Conservation (phyloP, 306 rosid species). For the Luffa aegyptiaca region DNA sequence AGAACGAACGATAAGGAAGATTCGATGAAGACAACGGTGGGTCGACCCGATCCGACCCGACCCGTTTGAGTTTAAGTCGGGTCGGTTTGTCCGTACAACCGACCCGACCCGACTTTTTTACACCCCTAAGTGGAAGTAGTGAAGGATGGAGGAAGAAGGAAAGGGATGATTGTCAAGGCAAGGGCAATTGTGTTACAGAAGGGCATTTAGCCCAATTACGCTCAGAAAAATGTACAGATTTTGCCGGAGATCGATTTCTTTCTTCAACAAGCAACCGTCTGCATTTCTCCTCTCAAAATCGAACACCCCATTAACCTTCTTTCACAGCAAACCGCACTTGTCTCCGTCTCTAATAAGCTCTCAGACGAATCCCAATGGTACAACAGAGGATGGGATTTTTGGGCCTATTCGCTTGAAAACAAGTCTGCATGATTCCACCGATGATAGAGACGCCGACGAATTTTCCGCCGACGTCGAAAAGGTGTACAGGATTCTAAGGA, state of each 20-base stretch:
- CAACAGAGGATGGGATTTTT: constrained; percentile 8
- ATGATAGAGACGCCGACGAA: constrained; percentile 30
- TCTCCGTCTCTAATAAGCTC: constrained; percentile 7
- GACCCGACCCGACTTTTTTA: no score
- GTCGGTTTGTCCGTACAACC: no score
- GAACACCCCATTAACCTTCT: constrained; percentile 8
- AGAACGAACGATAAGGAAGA: no score
- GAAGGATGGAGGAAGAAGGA: not conserved
- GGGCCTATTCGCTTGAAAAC: constrained; percentile 33
- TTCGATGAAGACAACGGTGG: no score
- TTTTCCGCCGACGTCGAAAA: constrained; percentile 67
- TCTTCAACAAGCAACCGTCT: constrained; percentile 7
- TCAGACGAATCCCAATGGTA: not conserved
- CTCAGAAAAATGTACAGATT: constrained; percentile 27
- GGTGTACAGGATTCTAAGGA: constrained; percentile 50
- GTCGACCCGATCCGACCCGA: no score
- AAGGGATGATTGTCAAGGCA: not conserved
- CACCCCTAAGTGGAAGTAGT: no score
- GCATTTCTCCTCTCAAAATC: constrained; percentile 8
- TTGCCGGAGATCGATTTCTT: constrained; percentile 12
- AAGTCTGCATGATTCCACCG: not conserved
- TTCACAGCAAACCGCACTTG: constrained; percentile 5
- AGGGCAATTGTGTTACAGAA: no score
- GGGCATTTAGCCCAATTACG: not conserved
- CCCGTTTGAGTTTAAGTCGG: no score